phyloP scores from a whole-genome alignment of 2,329 filamentous ascomycete species.

The Parastagonospora nodorum region DNA sequence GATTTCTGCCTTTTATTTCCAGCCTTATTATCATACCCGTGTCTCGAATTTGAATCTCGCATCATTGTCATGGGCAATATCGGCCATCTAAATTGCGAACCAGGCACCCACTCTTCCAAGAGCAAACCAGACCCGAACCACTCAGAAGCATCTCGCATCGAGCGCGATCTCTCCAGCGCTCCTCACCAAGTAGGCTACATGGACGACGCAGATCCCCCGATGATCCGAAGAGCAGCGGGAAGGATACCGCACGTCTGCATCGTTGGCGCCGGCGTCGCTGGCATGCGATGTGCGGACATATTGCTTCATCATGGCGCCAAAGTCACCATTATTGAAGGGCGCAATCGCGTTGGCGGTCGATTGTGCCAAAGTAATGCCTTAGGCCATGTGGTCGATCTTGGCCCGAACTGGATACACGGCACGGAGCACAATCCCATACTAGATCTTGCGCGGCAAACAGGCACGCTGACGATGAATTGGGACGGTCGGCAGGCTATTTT shows the following conservation, averaged over 20 bases:
- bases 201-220: conserved; percentile 20
- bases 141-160: conserved; percentile 36
- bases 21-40: too few species aligned
- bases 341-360: conserved; percentile 69
- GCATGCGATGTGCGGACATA: conserved; percentile 72
- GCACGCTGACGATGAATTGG: conserved; percentile 58
- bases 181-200: conserved; percentile 30
- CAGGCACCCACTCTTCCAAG: conserved; percentile 33
- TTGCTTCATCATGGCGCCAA: conserved; percentile 67
- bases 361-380: conserved; percentile 55
- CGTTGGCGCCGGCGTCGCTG: conserved; percentile 73
- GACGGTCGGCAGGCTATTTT: conserved; percentile 62
- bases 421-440: conserved; percentile 72
- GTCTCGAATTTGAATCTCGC: neutral
- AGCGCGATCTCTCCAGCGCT: conserved; percentile 40
- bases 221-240: conserved; percentile 39
- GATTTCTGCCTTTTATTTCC: too few species aligned
- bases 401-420: conserved; percentile 83
- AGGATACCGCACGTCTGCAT: conserved; percentile 64
- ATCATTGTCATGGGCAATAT: conserved; percentile 23
- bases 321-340: conserved; percentile 72
- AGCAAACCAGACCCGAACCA: conserved; percentile 18
- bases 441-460: conserved; percentile 67
- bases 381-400: conserved; percentile 62
- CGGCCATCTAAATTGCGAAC: conserved; percentile 32